A percentile compares a stretch with the other conserved stretches of the same genome.
phyloP scores from a whole-genome alignment of 208 protist species.

The Acanthamoeba healyi region DNA sequence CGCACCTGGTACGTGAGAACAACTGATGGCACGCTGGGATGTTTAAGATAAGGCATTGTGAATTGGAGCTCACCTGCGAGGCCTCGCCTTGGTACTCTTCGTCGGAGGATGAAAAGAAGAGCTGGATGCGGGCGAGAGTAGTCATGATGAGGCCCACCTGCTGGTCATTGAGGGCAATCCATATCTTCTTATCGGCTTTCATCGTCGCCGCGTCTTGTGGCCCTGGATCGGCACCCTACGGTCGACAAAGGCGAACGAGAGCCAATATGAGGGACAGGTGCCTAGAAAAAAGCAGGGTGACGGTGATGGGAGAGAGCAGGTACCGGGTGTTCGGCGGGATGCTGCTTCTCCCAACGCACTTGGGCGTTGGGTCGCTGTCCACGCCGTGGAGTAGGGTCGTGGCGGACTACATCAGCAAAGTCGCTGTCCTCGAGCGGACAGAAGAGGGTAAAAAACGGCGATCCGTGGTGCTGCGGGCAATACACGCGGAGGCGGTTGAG shows the following conservation, averaged over 20 bases:
- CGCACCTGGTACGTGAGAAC: too few species aligned
- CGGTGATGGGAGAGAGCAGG: too few species aligned
- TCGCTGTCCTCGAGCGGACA: slow-evolving; percentile 29
- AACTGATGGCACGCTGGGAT: too few species aligned
- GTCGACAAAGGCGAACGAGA: too few species aligned
- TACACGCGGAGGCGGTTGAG: slow-evolving; percentile 21
- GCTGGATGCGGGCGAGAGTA: slow-evolving; percentile 57
- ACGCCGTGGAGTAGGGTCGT: not conserved
- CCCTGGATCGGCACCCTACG: not conserved
- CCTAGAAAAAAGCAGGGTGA: too few species aligned
- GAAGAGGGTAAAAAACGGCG: slow-evolving; percentile 58
- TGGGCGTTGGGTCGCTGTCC: slow-evolving; percentile 1
- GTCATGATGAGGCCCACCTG: slow-evolving; percentile 65
- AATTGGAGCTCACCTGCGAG: not conserved
- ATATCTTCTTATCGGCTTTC: slow-evolving; percentile 72
- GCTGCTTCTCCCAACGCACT: slow-evolving; percentile 72
- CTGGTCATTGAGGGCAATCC: slow-evolving; percentile 53
- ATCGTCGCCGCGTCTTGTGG: slow-evolving; percentile 53
- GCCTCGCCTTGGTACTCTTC: slow-evolving; percentile 30
- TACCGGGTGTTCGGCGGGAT: not conserved
- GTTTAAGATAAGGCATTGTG: not conserved
- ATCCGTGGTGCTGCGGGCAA: slow-evolving; percentile 55
- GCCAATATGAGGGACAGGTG: too few species aligned
- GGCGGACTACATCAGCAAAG: not conserved
- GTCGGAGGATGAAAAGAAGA: slow-evolving; percentile 47